These are phyloP conservation scores for Miscanthus lutarioriparius DNA, from an alignment of 176 grass and related monocot genomes.

Conservation along the genomic window DNA sequence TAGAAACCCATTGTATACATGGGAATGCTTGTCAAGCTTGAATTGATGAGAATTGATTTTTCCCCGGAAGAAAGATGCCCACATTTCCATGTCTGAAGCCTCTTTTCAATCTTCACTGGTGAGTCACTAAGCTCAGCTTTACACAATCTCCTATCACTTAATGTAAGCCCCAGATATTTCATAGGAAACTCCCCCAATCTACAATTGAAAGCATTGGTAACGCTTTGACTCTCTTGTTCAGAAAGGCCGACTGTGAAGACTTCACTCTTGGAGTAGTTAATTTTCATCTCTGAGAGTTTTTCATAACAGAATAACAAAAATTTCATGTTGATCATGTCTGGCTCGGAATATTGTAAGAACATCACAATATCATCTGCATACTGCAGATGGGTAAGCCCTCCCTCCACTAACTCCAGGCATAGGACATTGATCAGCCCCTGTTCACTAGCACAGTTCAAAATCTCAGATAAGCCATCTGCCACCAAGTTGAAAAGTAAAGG, in stretches of 20 bases:
- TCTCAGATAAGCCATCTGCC: background rate
- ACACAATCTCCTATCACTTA: background rate
- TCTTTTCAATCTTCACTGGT: background rate
- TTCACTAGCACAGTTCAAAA: fast-evolving
- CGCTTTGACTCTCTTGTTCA: fast-evolving
- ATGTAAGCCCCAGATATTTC: background rate
- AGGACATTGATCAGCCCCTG: too few species aligned
- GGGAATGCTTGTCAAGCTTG: background rate
- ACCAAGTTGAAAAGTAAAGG: background rate
- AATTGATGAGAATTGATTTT: background rate
- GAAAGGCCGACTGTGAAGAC: background rate
- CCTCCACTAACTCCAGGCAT: too few species aligned
- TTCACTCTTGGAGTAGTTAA: background rate
- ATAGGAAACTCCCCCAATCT: background rate
- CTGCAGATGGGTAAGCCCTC: background rate
- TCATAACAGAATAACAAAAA: too few species aligned
- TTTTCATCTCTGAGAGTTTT: background rate
- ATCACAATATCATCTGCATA: too few species aligned
- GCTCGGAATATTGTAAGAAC: too few species aligned
- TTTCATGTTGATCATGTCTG: too few species aligned
- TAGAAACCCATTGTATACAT: background rate
- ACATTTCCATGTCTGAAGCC: background rate
- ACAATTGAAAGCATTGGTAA: background rate
- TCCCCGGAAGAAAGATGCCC: background rate
- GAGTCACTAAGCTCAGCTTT: fast-evolving